Evolutionary conservation across 768 basidiomycete genomes (phyloP), one percentile per base, ranked within the genome.

Genomic region (Boletus coccyginus): DNA sequence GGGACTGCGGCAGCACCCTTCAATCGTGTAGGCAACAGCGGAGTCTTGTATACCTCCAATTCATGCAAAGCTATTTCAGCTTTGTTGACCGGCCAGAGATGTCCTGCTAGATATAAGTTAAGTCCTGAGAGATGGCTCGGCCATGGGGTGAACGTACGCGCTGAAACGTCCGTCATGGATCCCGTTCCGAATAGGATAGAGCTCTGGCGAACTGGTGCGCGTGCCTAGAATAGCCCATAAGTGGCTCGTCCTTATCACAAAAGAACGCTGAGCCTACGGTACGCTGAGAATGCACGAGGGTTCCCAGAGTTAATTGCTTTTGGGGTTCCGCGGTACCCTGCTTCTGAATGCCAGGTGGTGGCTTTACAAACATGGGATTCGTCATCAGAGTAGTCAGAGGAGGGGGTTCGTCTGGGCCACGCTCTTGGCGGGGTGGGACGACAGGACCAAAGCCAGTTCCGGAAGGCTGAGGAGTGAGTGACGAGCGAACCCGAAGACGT

Each of bases 31-130:
- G 90, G 88, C 16, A 90, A 62, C 44, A 92, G 78, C 7, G 90
- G 90, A 1, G 87, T 92, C 72, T 86, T 87, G 75, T 90, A 92
- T 32, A 87, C 78, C 59, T 91, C 88, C 44, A 90, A 74, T 62
- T 88, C 85, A 42, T 86, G 84, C 7, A 92, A 75, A 16, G 85
- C 85, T 55, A 79, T 78, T 71, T 90, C 86, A 19, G 87, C 84
- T 17, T 83, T 76, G 43, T 77, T 82, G 61, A 74, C 68, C 16
- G 75, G 74, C 60, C 66, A 70, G n/a, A 60, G 50, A 40, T 64
- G 54, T 35, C 66, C 67, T 57, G 73, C 63, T 65, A 19, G 29
- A 51, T 17, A 43, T 31, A 42, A 59, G 59, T 66, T 55, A 66
- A 59, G 45, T 59, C 50, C 44, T 35, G 48, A 49, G 53, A 41